Evolutionary conservation across 176 grass and related monocot species (phyloP).

Genomic region (Rhipidocladum racemiflorum): DNA sequence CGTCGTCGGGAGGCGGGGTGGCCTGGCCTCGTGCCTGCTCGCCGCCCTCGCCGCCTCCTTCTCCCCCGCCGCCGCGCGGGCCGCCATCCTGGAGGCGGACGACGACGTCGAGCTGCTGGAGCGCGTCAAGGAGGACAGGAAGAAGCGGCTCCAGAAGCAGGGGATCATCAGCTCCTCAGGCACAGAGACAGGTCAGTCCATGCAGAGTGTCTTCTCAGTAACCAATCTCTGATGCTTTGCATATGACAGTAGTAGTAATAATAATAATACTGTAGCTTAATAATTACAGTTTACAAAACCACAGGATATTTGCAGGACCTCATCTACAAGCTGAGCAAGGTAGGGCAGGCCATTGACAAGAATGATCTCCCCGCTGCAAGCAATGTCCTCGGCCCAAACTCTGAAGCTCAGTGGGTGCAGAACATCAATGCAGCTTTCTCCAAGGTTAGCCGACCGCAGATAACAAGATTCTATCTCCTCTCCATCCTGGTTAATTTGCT

Average conservation of each 20-base stretch:
- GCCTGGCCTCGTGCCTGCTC: slow-evolving; percentile 48
- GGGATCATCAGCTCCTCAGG: slow-evolving; percentile 65
- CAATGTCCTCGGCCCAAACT: slow-evolving; percentile 50
- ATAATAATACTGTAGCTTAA: neutral
- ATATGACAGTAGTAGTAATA: neutral
- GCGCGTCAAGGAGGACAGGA: slow-evolving; percentile 76
- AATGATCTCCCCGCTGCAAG: slow-evolving; percentile 62
- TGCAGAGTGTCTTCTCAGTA: neutral
- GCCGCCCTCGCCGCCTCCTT: slow-evolving; percentile 30
- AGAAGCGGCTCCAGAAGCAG: slow-evolving; percentile 76
- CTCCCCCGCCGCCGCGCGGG: slow-evolving; percentile 29
- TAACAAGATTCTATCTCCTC: neutral
- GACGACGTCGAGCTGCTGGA: slow-evolving; percentile 91
- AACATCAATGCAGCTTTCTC: slow-evolving; percentile 82
- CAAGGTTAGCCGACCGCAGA: slow-evolving; percentile 32
- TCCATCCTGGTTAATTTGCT: neutral
- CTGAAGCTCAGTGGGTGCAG: slow-evolving; percentile 57
- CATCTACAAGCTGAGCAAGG: slow-evolving; percentile 93
- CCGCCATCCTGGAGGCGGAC: slow-evolving; percentile 69
- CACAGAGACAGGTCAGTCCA: slow-evolving; percentile 58
- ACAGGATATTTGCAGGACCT: slow-evolving; percentile 90
- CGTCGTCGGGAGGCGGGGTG: slow-evolving; percentile 38
- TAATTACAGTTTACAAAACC: slow-evolving; percentile 24
- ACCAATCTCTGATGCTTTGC: neutral
- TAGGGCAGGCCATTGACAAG: slow-evolving; percentile 90